phyloP scores from a whole-genome alignment of 306 rosid species.

The Prosopis cineraria region DNA sequence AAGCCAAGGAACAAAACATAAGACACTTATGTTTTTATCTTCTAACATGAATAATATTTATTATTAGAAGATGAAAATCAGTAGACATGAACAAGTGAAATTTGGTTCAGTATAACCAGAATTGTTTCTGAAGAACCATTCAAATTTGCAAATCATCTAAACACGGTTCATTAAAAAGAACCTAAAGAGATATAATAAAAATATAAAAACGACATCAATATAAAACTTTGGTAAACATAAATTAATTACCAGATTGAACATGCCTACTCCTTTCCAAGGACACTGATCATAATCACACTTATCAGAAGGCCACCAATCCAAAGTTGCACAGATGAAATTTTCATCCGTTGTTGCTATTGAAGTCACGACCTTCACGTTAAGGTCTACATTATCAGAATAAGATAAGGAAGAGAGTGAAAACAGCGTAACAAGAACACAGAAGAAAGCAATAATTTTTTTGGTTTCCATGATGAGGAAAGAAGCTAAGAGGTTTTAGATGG shows the following conservation, averaged over 20 bases:
- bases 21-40: too few relatives aligned
- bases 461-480: slow-evolving; percentile 28
- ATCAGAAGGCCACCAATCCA: slow-evolving; percentile 72
- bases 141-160: too few relatives aligned
- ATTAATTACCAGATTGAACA: slow-evolving; percentile 47
- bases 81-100: too few relatives aligned
- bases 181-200: too few relatives aligned
- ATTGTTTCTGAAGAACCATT: too few relatives aligned
- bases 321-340: slow-evolving; percentile 65
- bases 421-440: slow-evolving; percentile 22
- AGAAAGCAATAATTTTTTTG: background rate
- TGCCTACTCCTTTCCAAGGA: slow-evolving; percentile 59
- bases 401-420: slow-evolving; percentile 5
- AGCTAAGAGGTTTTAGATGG: background rate
- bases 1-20: background rate
- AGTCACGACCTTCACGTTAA: slow-evolving; percentile 45
- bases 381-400: slow-evolving; percentile 38
- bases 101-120: too few relatives aligned
- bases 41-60: background rate
- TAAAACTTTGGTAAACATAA: too few relatives aligned
- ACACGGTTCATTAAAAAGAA: too few relatives aligned
- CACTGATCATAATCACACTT: slow-evolving; percentile 66
- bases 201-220: too few relatives aligned
- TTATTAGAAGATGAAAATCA: background rate
- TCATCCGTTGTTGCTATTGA: slow-evolving; percentile 53